Base-by-base conservation (phyloP, 148 eudicot genomes). In the Agrostemma githago region DNA sequence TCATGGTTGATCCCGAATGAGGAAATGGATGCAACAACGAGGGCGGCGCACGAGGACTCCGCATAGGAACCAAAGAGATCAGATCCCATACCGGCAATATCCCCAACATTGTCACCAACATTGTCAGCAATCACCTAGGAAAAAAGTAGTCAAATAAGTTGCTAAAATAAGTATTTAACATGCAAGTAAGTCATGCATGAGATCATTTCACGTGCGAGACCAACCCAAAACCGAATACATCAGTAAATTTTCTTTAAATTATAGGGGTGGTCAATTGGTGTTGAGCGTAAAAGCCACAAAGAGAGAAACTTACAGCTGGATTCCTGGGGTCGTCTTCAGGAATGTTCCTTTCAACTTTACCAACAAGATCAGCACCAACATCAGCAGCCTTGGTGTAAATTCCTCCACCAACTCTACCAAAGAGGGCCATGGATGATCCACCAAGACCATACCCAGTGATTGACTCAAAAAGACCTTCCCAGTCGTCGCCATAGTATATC, bases 331-430 rank as follows among this genome's bases (percentile, higher is more conserved):
- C 97, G 81, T 92, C 97, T 79, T 92, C 97, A 4, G 97, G 97
- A 43, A 92, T 92, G 84, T 92, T 90, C 84, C 88, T 87, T 79
- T 92, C 97, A 46, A 92, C 88, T 83, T 92, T 92, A 61, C 97
- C 97, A 11, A 92, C 97, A 72, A 92, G 97, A 84, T 92, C 97
- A 79, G 97, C 97, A 73, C 97, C 97, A 69, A 92, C 97, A 86
- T 92, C 97, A 62, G 97, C 97, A 79, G 97, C 97, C 82, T 92
- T 92, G 10, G 97, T 92, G 76, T 92, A 92, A 40, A 89, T 92
- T 62, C 97, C 97, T 68, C 97, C 97, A 83, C 85, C 97, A 75
- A 92, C 97, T 86, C 97, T 88, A 48, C 97, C 97, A 59, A 92
- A 92, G 37, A 92, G 91, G 58, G 97, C 97, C 97, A 92, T 92